Conservation (phyloP, 83 land plant species). For the Isoetes engelmannii region DNA sequence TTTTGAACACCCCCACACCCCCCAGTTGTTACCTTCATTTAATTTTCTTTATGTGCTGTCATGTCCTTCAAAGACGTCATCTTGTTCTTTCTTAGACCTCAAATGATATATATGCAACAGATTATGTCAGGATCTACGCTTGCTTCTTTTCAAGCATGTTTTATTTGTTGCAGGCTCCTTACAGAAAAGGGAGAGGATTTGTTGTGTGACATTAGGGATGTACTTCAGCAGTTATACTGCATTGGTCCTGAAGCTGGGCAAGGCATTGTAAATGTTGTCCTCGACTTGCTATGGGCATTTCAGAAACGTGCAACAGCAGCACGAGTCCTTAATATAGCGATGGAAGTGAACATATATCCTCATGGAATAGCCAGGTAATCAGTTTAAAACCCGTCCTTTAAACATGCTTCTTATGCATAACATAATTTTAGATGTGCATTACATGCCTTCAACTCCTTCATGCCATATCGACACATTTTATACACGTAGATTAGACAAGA, state of each 20-base stretch:
- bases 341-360: conserved; percentile 58
- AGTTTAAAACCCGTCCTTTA: too few species aligned
- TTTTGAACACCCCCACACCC: too few species aligned
- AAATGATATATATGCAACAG: background rate
- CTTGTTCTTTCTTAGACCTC: too few species aligned
- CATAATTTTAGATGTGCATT: too few species aligned
- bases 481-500: too few species aligned
- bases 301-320: conserved; percentile 74
- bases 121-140: background rate
- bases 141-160: too few species aligned
- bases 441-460: too few species aligned
- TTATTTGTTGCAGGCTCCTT: conserved; percentile 52
- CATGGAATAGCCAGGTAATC: conserved; percentile 47
- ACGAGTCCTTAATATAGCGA: conserved; percentile 72
- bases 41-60: too few species aligned
- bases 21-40: too few species aligned
- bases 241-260: conserved; percentile 59
- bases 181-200: conserved; percentile 46
- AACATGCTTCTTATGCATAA: too few species aligned
- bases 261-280: conserved; percentile 80
- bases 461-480: too few species aligned
- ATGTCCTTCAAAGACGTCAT: too few species aligned
- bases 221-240: conserved; percentile 42
- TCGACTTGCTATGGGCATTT: conserved; percentile 93
- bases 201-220: conserved; percentile 46